phyloP scores from a whole-genome alignment of 306 rosid species.

The Ormosia semicastrata region DNA sequence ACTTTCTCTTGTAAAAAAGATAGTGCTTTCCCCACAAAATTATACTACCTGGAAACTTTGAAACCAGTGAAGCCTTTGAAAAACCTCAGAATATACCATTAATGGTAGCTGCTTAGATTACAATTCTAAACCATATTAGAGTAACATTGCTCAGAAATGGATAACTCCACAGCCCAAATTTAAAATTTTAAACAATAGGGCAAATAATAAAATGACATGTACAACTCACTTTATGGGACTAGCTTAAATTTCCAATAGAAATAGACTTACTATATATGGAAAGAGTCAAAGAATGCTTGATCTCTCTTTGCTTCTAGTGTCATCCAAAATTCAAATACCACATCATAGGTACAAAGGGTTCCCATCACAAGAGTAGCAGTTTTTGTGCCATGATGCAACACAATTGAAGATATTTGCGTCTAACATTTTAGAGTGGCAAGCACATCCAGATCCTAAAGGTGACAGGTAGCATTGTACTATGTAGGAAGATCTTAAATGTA shows the following conservation, averaged over 20 bases:
- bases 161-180: not conserved
- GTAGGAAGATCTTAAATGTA: not conserved
- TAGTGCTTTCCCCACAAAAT: not conserved
- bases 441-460: not conserved
- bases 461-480: not conserved
- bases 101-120: not conserved
- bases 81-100: not conserved
- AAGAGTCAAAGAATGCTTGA: not conserved
- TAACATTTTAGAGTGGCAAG: not conserved
- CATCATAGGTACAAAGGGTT: not conserved
- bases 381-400: not conserved
- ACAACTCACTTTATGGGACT: not conserved
- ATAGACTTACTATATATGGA: not conserved
- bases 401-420: not conserved
- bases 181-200: not conserved
- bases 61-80: not conserved
- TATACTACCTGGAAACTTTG: not conserved
- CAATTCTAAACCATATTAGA: not conserved
- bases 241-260: not conserved
- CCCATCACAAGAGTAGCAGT: not conserved
- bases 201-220: not conserved
- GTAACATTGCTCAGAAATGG: not conserved
- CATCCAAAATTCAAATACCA: not conserved
- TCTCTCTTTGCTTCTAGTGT: not conserved
- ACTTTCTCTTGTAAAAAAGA: not conserved